Conservation (phyloP, 306 rosid species). For the Ammopiptanthus mongolicus region DNA sequence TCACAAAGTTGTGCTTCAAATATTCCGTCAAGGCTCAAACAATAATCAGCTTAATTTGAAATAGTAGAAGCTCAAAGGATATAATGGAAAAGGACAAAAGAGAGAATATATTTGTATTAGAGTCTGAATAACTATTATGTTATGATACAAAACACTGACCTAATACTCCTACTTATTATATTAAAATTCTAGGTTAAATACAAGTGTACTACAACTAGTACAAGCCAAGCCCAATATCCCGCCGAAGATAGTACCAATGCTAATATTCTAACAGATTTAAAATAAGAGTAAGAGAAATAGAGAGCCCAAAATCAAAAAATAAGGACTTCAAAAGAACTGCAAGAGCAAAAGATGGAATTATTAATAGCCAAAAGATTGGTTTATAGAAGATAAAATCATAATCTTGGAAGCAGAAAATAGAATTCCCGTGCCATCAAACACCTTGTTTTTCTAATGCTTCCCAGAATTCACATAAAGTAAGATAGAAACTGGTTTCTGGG, state of each 20-base stretch:
- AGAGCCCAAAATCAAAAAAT: neutral
- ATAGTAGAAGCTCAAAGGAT: neutral
- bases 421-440: neutral
- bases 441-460: neutral
- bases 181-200: neutral
- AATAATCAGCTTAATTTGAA: slow-evolving; percentile 7
- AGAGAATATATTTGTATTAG: neutral
- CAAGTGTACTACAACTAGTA: neutral
- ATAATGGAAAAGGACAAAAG: neutral
- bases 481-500: neutral
- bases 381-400: neutral
- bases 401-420: neutral
- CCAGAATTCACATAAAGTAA: neutral
- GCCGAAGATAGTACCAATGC: neutral
- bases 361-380: neutral
- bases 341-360: neutral
- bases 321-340: neutral
- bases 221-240: neutral
- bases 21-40: slow-evolving; percentile 12
- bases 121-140: neutral
- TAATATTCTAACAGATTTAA: neutral
- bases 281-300: neutral
- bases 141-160: neutral
- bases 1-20: neutral
- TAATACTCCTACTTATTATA: neutral